Evolutionary conservation across 257 asterid species (phyloP).

Genomic region (Nicotiana tomentosiformis): DNA sequence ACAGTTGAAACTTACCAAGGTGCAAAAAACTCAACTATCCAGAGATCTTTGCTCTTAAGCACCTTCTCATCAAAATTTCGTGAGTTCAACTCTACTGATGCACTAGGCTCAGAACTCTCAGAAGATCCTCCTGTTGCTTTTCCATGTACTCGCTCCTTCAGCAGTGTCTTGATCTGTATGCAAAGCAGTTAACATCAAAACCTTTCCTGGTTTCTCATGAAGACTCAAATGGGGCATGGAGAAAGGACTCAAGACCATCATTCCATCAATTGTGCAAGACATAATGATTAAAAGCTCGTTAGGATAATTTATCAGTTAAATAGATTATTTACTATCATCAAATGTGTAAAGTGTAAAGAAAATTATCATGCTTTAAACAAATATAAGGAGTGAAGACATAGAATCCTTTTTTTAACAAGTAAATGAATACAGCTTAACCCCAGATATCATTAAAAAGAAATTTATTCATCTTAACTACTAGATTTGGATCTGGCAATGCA

Average conservation of each 20-base stretch:
- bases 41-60: slow-evolving; percentile 80
- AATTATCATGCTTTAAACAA: neutral
- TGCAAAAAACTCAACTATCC: slow-evolving; percentile 97
- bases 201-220: neutral
- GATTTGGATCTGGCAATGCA: neutral
- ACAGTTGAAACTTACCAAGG: slow-evolving; percentile 65
- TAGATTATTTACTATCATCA: neutral
- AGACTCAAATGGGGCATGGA: neutral
- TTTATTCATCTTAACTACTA: neutral
- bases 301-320: neutral
- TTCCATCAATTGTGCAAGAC: neutral
- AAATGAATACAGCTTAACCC: neutral
- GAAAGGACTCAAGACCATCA: slow-evolving; percentile 4
- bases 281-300: neutral
- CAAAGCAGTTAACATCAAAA: neutral
- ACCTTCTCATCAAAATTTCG: slow-evolving; percentile 83
- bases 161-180: slow-evolving; percentile 58
- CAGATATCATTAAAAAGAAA: neutral
- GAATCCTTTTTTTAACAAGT: neutral
- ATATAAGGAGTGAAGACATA: neutral
- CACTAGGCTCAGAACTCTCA: slow-evolving; percentile 76
- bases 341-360: neutral
- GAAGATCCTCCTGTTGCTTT: slow-evolving; percentile 82
- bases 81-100: slow-evolving; percentile 79
- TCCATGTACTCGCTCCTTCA: slow-evolving; percentile 80